Conservation (phyloP, 331 rosid species). For the Pyrus hybrid region DNA sequence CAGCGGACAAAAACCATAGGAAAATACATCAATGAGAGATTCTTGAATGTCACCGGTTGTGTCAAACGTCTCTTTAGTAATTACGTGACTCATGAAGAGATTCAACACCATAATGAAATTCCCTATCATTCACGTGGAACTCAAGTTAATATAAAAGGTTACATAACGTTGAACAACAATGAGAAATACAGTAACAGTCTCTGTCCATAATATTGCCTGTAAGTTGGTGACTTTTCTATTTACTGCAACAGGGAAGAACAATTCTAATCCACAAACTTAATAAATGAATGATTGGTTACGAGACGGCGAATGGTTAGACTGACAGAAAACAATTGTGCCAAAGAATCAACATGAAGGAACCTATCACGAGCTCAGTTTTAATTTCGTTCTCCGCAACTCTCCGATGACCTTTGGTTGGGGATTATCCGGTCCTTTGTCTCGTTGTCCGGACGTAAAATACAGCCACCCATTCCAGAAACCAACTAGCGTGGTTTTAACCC, state of each 20-base stretch:
- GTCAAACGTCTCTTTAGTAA: too few species aligned
- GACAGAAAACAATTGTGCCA: background rate
- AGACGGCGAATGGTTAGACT: background rate
- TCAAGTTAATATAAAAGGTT: background rate
- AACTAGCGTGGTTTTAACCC: slow-evolving; percentile 76
- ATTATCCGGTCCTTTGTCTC: slow-evolving; percentile 75
- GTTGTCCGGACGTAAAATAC: slow-evolving; percentile 89
- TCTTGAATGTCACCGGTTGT: too few species aligned
- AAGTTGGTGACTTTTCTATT: background rate
- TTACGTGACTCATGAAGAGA: too few species aligned
- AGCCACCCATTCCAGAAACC: slow-evolving; percentile 91
- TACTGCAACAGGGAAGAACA: background rate
- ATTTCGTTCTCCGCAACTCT: slow-evolving; percentile 65
- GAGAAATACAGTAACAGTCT: background rate
- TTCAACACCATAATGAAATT: too few species aligned
- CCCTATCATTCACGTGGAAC: background rate
- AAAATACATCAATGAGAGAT: too few species aligned
- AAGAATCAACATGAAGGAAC: background rate
- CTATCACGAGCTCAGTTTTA: slow-evolving; percentile 28
- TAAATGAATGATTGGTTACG: background rate
- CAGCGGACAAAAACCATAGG: too few species aligned
- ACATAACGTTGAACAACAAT: background rate
- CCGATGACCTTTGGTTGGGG: slow-evolving; percentile 61
- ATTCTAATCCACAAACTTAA: background rate
- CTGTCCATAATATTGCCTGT: background rate